Evolutionary conservation across 1,284 basidiomycete species (phyloP).

Genomic region (Malassezia psittaci): DNA sequence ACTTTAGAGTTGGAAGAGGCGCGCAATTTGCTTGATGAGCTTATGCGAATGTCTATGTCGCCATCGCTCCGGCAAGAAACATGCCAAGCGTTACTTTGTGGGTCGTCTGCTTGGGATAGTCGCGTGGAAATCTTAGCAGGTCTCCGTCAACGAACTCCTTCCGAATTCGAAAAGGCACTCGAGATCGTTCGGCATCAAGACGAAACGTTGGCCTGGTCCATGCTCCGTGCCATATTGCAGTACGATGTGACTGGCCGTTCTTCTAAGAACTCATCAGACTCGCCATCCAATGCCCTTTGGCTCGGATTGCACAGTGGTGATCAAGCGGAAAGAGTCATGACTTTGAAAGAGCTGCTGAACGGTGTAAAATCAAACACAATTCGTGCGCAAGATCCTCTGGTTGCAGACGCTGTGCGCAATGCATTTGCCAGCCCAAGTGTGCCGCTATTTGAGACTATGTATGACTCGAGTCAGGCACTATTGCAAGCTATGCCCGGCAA

Average conservation of each 20-base stretch:
- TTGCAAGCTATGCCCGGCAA: slow-evolving; percentile 17
- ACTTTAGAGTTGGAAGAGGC: slow-evolving; percentile 18
- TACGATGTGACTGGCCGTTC: slow-evolving; percentile 21
- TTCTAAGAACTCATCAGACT: slow-evolving; percentile 12
- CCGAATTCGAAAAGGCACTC: slow-evolving; percentile 27
- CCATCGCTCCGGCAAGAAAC: slow-evolving; percentile 15
- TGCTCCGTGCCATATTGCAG: slow-evolving; percentile 25
- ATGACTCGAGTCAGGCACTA: slow-evolving; percentile 19
- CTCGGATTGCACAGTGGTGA: slow-evolving; percentile 36
- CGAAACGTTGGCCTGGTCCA: slow-evolving; percentile 24
- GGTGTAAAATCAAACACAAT: slow-evolving; percentile 19
- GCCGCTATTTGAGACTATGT: slow-evolving; percentile 26
- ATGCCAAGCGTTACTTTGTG: slow-evolving; percentile 20
- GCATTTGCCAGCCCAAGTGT: slow-evolving; percentile 24
- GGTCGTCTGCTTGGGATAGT: slow-evolving; percentile 15
- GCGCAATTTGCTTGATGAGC: slow-evolving; percentile 17
- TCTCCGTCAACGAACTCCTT: slow-evolving; percentile 23
- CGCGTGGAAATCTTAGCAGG: slow-evolving; percentile 25
- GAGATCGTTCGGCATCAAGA: slow-evolving; percentile 15
- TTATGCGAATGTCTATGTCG: slow-evolving; percentile 19
- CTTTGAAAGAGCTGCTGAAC: slow-evolving; percentile 25
- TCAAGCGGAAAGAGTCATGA: slow-evolving; percentile 22
- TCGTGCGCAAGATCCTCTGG: slow-evolving; percentile 25
- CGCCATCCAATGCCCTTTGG: slow-evolving; percentile 23
- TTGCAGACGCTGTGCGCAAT: slow-evolving; percentile 28